These are phyloP conservation scores for Globisporangium uncinulatum DNA, from an alignment of 352 stramenopile species.

Conservation along the genomic window DNA sequence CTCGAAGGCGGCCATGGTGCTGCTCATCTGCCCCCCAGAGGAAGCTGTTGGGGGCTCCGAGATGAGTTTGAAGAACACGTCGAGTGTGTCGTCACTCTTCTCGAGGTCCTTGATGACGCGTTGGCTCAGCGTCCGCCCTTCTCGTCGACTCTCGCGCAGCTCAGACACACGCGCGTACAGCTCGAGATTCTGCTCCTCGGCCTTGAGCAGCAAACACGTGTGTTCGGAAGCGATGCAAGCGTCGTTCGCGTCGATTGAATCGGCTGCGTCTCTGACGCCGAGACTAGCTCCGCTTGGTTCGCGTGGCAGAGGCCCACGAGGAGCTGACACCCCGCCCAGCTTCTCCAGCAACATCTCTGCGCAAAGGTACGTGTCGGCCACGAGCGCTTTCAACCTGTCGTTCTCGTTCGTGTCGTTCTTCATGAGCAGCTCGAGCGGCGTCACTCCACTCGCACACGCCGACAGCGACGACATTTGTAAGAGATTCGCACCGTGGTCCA, in stretches of 20 bases:
- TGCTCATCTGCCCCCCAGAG: not conserved
- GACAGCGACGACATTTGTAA: conserved; percentile 43
- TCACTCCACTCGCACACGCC: conserved; percentile 27
- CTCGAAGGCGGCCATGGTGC: conserved; percentile 13
- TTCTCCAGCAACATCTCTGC: conserved; percentile 41
- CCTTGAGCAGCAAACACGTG: conserved; percentile 43
- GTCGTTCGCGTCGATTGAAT: not conserved
- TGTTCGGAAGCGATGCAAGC: conserved; percentile 2
- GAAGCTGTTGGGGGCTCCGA: not conserved
- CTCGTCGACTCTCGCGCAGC: conserved; percentile 11
- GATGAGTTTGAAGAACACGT: conserved; percentile 33
- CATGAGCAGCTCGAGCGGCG: conserved; percentile 45
- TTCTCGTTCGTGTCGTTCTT: conserved; percentile 44
- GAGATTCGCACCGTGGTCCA: conserved; percentile 45
- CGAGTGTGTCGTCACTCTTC: conserved; percentile 44
- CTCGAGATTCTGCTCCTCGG: conserved; percentile 44
- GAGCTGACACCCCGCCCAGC: conserved; percentile 11
- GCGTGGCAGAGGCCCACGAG: not conserved
- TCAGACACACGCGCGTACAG: conserved; percentile 37
- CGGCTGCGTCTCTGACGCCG: not conserved
- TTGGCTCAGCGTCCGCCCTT: conserved; percentile 14
- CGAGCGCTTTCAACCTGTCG: conserved; percentile 36
- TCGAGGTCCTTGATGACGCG: conserved; percentile 32
- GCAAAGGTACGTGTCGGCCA: conserved; percentile 29
- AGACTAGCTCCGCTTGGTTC: not conserved